These are phyloP conservation scores for Borealophlyctis nickersoniae DNA, from an alignment of 192 early-diverging fungal genomes.

Conservation along the genomic window DNA sequence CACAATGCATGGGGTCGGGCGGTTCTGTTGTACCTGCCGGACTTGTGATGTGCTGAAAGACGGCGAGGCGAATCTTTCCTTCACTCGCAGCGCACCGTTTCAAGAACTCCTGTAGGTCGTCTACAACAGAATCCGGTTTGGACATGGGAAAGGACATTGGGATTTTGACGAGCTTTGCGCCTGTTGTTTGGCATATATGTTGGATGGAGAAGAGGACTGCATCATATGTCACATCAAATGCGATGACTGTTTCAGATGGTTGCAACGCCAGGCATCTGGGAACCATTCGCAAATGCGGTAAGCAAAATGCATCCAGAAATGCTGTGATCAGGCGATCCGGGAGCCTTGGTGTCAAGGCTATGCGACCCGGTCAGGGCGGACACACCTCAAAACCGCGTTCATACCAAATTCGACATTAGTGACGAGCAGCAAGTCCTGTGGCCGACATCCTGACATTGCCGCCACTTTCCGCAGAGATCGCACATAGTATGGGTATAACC, in stretches of 20 bases:
- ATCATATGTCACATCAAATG: constrained; percentile 30
- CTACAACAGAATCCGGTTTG: constrained; percentile 6
- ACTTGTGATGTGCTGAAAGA: constrained; percentile 41
- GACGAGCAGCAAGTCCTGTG: constrained; percentile 28
- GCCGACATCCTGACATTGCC: constrained; percentile 15
- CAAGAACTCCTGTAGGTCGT: constrained; percentile 10
- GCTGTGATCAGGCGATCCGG: too few species aligned
- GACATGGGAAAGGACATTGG: constrained; percentile 21
- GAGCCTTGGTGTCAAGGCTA: too few species aligned
- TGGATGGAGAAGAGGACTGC: constrained; percentile 22
- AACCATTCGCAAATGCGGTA: too few species aligned
- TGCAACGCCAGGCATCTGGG: constrained; percentile 9
- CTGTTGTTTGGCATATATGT: not conserved
- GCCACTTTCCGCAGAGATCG: constrained; percentile 22
- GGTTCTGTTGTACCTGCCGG: constrained; percentile 20
- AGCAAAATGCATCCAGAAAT: too few species aligned
- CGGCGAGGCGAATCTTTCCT: constrained; percentile 15
- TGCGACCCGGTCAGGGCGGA: not conserved
- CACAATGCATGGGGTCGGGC: not conserved
- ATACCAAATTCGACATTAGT: constrained; percentile 42
- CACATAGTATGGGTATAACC: constrained; percentile 31
- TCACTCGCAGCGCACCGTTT: not conserved
- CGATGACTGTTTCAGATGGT: constrained; percentile 9
- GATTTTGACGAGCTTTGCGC: constrained; percentile 16
- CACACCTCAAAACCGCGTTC: constrained; percentile 24